A percentile compares a stretch with the other conserved stretches of the same genome.
Evolutionary conservation across 2,329 filamentous ascomycete species (phyloP).

Genomic region (Ophiocordyceps camponoti-leonardi): DNA sequence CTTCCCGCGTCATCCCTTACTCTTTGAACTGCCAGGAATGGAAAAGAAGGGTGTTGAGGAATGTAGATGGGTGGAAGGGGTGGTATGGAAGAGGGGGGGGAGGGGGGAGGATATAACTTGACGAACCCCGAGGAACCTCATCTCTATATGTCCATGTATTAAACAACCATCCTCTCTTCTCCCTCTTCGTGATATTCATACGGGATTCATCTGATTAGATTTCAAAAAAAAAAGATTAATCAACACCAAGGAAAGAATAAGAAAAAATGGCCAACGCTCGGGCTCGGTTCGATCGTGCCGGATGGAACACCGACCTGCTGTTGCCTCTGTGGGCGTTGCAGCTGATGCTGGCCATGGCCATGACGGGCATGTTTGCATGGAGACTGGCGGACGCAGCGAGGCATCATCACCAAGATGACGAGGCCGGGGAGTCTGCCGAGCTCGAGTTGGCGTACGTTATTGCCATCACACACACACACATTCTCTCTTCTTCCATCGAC

Average conservation of each 20-base stretch:
- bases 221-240: too few species aligned
- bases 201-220: background rate
- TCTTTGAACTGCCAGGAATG: too few species aligned
- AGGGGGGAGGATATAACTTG: too few species aligned
- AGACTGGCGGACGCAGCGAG: conserved; percentile 29
- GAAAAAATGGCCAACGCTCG: conserved; percentile 23
- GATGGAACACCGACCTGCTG: conserved; percentile 30
- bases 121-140: too few species aligned
- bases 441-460: conserved; percentile 33
- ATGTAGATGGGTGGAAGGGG: too few species aligned
- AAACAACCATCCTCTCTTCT: too few species aligned
- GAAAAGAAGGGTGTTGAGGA: too few species aligned
- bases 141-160: too few species aligned
- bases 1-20: too few species aligned
- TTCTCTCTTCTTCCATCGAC: background rate
- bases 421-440: conserved; percentile 19
- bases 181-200: background rate
- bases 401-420: conserved; percentile 22
- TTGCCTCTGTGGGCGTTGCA: conserved; percentile 33
- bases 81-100: too few species aligned
- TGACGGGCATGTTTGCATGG: conserved; percentile 36
- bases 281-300: conserved; percentile 32
- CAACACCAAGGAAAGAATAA: too few species aligned
- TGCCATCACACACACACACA: background rate
- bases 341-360: conserved; percentile 22